Conservation (phyloP, 2,329 filamentous ascomycete species). For the Penicillium fuscoglaucum region DNA sequence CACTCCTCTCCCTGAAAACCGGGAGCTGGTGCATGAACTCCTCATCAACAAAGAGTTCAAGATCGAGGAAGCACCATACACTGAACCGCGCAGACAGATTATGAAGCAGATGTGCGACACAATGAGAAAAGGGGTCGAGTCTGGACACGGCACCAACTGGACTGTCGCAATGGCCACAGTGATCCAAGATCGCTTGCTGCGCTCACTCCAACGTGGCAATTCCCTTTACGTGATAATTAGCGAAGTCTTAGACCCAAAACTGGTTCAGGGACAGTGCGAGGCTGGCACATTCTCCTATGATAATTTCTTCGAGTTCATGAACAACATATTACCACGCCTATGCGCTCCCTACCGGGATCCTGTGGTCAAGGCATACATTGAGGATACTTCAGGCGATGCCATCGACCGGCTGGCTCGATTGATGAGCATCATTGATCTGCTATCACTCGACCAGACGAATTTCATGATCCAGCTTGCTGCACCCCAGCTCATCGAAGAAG, state of each 20-base stretch:
- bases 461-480: slow-evolving; percentile 63
- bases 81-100: slow-evolving; percentile 54
- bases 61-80: slow-evolving; percentile 54
- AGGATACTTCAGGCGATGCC: slow-evolving; percentile 55
- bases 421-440: slow-evolving; percentile 62
- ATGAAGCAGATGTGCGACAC: slow-evolving; percentile 60
- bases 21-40: slow-evolving; percentile 63
- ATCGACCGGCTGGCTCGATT: slow-evolving; percentile 64
- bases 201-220: slow-evolving; percentile 60
- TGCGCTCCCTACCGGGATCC: slow-evolving; percentile 65
- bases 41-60: slow-evolving; percentile 64
- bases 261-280: slow-evolving; percentile 58
- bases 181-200: slow-evolving; percentile 60
- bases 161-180: slow-evolving; percentile 67
- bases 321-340: slow-evolving; percentile 61
- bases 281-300: slow-evolving; percentile 64
- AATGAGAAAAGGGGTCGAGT: slow-evolving; percentile 59
- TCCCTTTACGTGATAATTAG: slow-evolving; percentile 62
- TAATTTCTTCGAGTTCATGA: slow-evolving; percentile 65
- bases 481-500: slow-evolving; percentile 61
- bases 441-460: slow-evolving; percentile 65
- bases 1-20: slow-evolving; percentile 61
- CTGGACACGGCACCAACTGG: slow-evolving; percentile 58
- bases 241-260: slow-evolving; percentile 60
- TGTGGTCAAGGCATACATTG: slow-evolving; percentile 57